Evolutionary conservation across 306 rosid genomes (phyloP), one percentile per base, ranked within the genome.

Genomic region (Corylus heterophylla): DNA sequence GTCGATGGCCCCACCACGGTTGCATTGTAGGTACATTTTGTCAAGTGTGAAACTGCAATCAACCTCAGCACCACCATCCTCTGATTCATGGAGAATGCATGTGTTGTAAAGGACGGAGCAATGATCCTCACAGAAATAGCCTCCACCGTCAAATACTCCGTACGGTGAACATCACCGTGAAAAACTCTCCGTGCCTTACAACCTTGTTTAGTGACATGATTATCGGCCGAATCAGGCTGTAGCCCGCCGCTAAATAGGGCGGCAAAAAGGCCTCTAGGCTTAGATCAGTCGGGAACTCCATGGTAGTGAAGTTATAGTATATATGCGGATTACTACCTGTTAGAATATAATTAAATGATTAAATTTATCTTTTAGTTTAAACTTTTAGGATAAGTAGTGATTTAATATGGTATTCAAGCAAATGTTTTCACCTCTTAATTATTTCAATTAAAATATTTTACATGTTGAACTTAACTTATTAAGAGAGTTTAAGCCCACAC

Each of bases 231-330:
- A 84, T 4, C 7, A 3, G 47, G 25, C 29, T 78, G 63, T 83
- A 37, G 35, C 27, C 81, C 5, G 55, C 59, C 0, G 88, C 76
- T 56, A 91, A 73, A 82, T 93, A 93, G 0, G 97, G 93, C 2
- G 98, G 98, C 1, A 85, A 89, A 76, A 91, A 93, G 0, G 91
- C 90, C 76, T 91, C 97, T 44, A 93, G 76, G 79, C 97, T 93
- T 1, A 93, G 69, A n/a, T 93, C 98, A 0, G 94, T 93, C 0
- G 93, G 92, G 83, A 58, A 91, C 48, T 89, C 79, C 3, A 88
- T 97, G 4, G 82, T 85, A 0, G 89, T 87, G 84, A 91, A 93
- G 75, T 81, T 89, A 73, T 93, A 93, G 31, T 25, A 73, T 9
- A 69, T 1, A 29, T 93, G 94, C 0, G 97, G 98, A 73, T 93